Percentiles rank a stretch among this genome's conserved stretches.
Conservation (phyloP, 1,139 yeast species). For the Torulaspora pretoriensis region DNA sequence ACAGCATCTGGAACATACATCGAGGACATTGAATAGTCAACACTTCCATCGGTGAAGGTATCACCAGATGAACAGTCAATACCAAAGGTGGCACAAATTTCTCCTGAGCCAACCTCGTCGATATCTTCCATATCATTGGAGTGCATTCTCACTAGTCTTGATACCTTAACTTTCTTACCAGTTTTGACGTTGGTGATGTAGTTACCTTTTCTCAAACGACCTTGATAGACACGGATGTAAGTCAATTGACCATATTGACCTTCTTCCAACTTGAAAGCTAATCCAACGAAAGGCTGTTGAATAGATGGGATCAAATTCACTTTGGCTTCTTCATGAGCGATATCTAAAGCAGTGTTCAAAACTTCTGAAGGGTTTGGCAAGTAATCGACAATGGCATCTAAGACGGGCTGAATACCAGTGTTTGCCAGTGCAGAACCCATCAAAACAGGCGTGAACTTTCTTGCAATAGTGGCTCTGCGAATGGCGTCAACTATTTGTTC, state of each 20-base stretch:
- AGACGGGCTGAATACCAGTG: slow-evolving; percentile 89
- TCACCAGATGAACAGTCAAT: slow-evolving; percentile 99
- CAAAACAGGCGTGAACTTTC: slow-evolving; percentile 95
- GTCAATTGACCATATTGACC: slow-evolving; percentile 97
- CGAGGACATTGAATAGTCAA: slow-evolving; percentile 85
- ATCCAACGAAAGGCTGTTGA: slow-evolving; percentile 81
- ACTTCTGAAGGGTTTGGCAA: slow-evolving; percentile 94
- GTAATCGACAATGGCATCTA: slow-evolving; percentile 94
- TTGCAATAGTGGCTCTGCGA: slow-evolving; percentile 92
- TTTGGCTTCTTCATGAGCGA: slow-evolving; percentile 63
- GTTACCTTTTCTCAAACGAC: slow-evolving; percentile 84
- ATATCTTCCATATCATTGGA: slow-evolving; percentile 98
- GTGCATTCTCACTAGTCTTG: slow-evolving; percentile 98
- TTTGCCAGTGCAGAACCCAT: slow-evolving; percentile 99
- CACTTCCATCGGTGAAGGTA: slow-evolving; percentile 81
- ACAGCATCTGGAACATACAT: slow-evolving; percentile 99
- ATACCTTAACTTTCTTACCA: slow-evolving; percentile 88
- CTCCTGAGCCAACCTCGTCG: slow-evolving; percentile 94
- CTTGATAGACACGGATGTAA: slow-evolving; percentile 94
- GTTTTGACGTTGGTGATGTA: slow-evolving; percentile 85
- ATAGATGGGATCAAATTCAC: slow-evolving; percentile 73
- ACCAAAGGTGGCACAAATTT: slow-evolving; percentile 98
- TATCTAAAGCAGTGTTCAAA: slow-evolving; percentile 82
- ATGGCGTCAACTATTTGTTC: slow-evolving; percentile 84
- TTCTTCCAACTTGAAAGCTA: slow-evolving; percentile 97